Evolutionary conservation across 31 red algal species (phyloP), one percentile per base, ranked within the genome.

Genomic region (Asparagopsis taxiformis): DNA sequence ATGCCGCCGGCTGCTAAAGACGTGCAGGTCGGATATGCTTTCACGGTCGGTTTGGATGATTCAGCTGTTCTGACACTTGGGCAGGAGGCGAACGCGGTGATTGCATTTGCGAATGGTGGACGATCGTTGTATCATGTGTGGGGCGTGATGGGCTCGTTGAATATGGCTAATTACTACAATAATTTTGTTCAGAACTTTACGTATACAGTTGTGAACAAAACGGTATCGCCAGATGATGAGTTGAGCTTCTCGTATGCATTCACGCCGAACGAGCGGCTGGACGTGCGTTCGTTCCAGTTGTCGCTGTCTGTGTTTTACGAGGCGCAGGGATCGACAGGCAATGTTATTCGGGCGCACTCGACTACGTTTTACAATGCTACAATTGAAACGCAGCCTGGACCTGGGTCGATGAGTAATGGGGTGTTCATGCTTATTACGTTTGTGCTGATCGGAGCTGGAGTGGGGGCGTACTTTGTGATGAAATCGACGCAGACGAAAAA

Each of bases 181-280:
- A 37, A 63, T 19, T 78, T 86, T 58, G 83, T 98, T 9, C 94
- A 98, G 70, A 98, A 98, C 73, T 86, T 93, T 22, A 76, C 84
- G 30, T 89, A 88, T 34, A 38, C 19, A 29, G 46, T 84, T 16
- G 79, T 98, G 58, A 98, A 98, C 68, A 83, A 85, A 44, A 93
- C 94, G 1, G 63, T 98, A 9, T 25, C 31, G 22, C 48, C 79
- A 1, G 74, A 72, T 9, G 46, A 63, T 24, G 89, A 98, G 55
- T 17, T 90, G 7, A 86, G 80, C 22, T 90, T 98, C 55, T 55
- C 59, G 22, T 98, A 93, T 68, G 43, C 70, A 31, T 92, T 98
- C 51, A 71, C 75, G 28, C 89, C 84, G 34, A 63, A 93, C 65
- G 82, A 72, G 37, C 60, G 81, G 33, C 57, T 96, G 68, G 92